A percentile compares a stretch with the other conserved stretches of the same genome.
phyloP scores from a whole-genome alignment of 1,284 basidiomycete genomes.

The Microbotryum intermedium region DNA sequence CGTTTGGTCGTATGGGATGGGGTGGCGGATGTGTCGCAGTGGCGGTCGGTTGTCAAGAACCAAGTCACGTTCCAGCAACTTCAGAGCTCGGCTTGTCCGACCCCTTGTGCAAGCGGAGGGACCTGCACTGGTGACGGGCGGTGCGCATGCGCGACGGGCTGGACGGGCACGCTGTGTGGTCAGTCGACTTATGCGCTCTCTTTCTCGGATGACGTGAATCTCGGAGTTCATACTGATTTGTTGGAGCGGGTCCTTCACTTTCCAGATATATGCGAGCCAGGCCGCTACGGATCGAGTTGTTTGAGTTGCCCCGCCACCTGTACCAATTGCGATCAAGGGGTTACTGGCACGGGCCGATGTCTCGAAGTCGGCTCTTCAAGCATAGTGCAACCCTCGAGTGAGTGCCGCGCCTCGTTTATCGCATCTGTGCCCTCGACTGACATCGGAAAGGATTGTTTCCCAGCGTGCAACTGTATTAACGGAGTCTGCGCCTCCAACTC shows the following conservation, averaged over 20 bases:
- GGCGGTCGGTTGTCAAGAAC: constrained; percentile 9
- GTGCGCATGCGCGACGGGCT: constrained; percentile 61
- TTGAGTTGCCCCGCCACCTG: constrained; percentile 59
- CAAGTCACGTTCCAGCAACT: constrained; percentile 9
- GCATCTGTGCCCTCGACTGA: too few relatives aligned
- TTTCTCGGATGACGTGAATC: not conserved
- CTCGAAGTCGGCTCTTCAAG: constrained; percentile 40
- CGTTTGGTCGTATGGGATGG: constrained; percentile 27
- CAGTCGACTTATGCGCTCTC: not conserved
- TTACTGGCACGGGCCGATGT: constrained; percentile 61
- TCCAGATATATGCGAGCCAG: constrained; percentile 55
- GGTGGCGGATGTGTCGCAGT: constrained; percentile 21
- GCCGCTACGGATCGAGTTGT: constrained; percentile 63
- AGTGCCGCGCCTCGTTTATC: not conserved
- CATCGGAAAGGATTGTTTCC: constrained; percentile 36
- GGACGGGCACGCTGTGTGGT: constrained; percentile 59
- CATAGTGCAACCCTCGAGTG: constrained; percentile 5
- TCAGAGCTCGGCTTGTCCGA: constrained; percentile 27
- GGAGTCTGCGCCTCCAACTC: constrained; percentile 52
- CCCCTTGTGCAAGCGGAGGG: constrained; percentile 57
- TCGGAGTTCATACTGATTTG: not conserved
- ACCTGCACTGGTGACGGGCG: constrained; percentile 58
- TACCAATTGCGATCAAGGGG: constrained; percentile 59
- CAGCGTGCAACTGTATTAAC: constrained; percentile 66
- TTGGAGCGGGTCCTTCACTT: too few relatives aligned